phyloP scores from a whole-genome alignment of 768 basidiomycete species.

The Suillus brevipes region DNA sequence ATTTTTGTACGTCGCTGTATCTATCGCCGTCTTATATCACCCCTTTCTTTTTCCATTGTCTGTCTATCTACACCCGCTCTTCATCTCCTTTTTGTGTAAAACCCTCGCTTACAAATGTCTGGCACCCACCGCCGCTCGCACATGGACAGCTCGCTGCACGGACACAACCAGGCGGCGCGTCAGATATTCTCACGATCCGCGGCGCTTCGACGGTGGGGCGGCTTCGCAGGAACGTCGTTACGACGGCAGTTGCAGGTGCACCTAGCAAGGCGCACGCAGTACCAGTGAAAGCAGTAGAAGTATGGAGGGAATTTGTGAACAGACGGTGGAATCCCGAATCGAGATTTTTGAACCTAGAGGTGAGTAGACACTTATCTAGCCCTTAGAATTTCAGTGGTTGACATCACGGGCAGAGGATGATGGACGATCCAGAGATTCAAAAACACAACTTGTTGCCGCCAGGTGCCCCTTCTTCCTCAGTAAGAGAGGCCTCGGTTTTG shows the following conservation, averaged over 20 bases:
- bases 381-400: not conserved
- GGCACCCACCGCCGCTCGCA: slow-evolving; percentile 27
- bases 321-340: slow-evolving; percentile 69
- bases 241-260: slow-evolving; percentile 20
- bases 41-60: slow-evolving; percentile 3
- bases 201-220: slow-evolving; percentile 63
- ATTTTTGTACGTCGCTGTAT: slow-evolving; percentile 7
- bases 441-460: slow-evolving; percentile 72
- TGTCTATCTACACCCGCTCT: slow-evolving; percentile 17
- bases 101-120: slow-evolving; percentile 20
- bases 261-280: slow-evolving; percentile 20
- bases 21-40: slow-evolving; percentile 1
- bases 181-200: slow-evolving; percentile 62
- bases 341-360: slow-evolving; percentile 81
- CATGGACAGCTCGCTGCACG: slow-evolving; percentile 43
- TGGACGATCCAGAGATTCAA: slow-evolving; percentile 73
- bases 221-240: slow-evolving; percentile 59
- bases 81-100: slow-evolving; percentile 30
- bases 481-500: slow-evolving; percentile 75
- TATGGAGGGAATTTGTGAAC: slow-evolving; percentile 76
- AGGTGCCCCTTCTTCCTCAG: slow-evolving; percentile 60
- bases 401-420: slow-evolving; percentile 59
- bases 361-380: slow-evolving; percentile 39
- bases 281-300: slow-evolving; percentile 49
- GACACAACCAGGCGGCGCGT: slow-evolving; percentile 36